phyloP scores from a whole-genome alignment of 2,329 filamentous ascomycete genomes.

The Phaeosphaeria sp. region DNA sequence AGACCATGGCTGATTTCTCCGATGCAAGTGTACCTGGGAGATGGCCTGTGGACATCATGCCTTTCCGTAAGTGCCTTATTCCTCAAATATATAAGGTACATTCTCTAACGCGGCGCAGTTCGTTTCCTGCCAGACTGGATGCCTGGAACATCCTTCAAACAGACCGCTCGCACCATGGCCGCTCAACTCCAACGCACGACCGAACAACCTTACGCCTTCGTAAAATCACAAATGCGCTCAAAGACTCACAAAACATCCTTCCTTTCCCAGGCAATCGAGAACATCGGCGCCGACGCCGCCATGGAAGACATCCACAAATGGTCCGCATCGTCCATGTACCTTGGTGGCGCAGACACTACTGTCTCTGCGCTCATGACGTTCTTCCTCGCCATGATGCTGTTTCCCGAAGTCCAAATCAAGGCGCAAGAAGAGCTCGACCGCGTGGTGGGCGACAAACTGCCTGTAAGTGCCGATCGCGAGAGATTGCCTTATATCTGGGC shows the following conservation, averaged over 20 bases:
- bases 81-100: no score
- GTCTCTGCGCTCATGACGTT: conserved; percentile 53
- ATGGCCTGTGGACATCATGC: conserved; percentile 57
- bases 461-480: conserved; percentile 55
- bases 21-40: conserved; percentile 51
- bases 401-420: conserved; percentile 56
- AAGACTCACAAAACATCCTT: conserved; percentile 47
- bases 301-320: conserved; percentile 50
- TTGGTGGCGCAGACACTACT: conserved; percentile 55
- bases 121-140: conserved; percentile 55
- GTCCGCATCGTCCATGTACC: conserved; percentile 52
- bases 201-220: conserved; percentile 53
- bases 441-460: conserved; percentile 57
- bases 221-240: conserved; percentile 49
- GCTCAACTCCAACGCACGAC: conserved; percentile 37
- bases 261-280: conserved; percentile 49
- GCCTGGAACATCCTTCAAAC: conserved; percentile 56
- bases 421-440: conserved; percentile 57
- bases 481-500: conserved; percentile 48
- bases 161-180: conserved; percentile 48
- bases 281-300: conserved; percentile 34
- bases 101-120: conserved; percentile 24
- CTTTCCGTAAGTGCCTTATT: conserved; percentile 50
- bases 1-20: conserved; percentile 52
- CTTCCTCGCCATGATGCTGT: conserved; percentile 60